A percentile compares a stretch with the other conserved stretches of the same genome.
Conservation (phyloP, 495 filamentous ascomycete species). For the Aspergillus funiculosus region DNA sequence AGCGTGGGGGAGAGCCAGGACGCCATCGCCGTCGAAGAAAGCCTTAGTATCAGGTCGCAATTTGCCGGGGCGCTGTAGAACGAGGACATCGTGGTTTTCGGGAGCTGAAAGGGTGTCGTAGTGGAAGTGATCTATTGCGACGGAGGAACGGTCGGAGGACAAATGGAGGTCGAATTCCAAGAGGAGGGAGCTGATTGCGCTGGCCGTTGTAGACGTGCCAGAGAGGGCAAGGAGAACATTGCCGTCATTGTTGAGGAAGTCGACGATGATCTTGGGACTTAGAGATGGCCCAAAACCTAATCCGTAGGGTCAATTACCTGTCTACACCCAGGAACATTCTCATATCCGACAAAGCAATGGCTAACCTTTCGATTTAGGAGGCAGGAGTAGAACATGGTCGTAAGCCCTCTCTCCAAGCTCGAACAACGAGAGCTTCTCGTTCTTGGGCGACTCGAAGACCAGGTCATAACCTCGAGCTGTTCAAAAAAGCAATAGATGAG, state of each 20-base stretch:
- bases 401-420: constrained; percentile 79
- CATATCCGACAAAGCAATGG: background rate
- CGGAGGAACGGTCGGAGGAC: constrained; percentile 71
- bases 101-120: constrained; percentile 70
- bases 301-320: constrained; percentile 26
- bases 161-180: constrained; percentile 88
- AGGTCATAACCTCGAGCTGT: constrained; percentile 77
- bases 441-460: constrained; percentile 79
- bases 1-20: constrained; percentile 74
- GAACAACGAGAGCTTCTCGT: constrained; percentile 75
- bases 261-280: constrained; percentile 77
- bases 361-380: constrained; percentile 79
- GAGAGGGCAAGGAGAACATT: constrained; percentile 90
- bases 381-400: constrained; percentile 85
- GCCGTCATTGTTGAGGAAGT: constrained; percentile 86
- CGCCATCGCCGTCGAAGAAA: constrained; percentile 65
- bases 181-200: constrained; percentile 75
- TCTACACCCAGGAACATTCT: background rate
- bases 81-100: constrained; percentile 83
- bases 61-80: constrained; percentile 59
- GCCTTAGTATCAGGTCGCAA: constrained; percentile 66
- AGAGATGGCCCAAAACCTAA: constrained; percentile 80
- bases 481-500: constrained; percentile 16
- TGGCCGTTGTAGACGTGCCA: constrained; percentile 63
- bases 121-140: constrained; percentile 93